A percentile compares a stretch with the other conserved stretches of the same genome.
Evolutionary conservation across 2,329 filamentous ascomycete genomes (phyloP).

Genomic region (Trichoderma atrobrunneum): DNA sequence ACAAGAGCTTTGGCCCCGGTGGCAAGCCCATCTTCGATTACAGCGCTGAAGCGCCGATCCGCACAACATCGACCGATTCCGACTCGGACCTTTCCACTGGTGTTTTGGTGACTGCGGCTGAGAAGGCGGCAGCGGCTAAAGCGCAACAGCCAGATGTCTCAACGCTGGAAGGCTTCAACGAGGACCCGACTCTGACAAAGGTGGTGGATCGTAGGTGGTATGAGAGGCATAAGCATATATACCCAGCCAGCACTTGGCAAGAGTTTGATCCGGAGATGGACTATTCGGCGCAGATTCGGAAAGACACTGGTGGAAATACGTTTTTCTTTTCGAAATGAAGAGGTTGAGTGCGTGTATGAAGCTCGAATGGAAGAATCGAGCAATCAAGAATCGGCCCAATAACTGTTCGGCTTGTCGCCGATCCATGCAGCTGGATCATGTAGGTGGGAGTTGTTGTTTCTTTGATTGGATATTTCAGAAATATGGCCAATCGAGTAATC

Average conservation of each 20-base stretch:
- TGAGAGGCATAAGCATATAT: slow-evolving; percentile 97
- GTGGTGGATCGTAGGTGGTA: slow-evolving; percentile 97
- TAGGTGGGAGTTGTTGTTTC: neutral
- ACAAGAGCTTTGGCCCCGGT: slow-evolving; percentile 73
- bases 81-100: slow-evolving; percentile 18
- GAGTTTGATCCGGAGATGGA: slow-evolving; percentile 90
- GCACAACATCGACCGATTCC: slow-evolving; percentile 28
- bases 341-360: neutral
- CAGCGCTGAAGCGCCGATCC: slow-evolving; percentile 46
- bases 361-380: neutral
- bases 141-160: slow-evolving; percentile 46
- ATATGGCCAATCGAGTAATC: slow-evolving; percentile 28
- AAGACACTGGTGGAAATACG: slow-evolving; percentile 84
- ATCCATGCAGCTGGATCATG: neutral
- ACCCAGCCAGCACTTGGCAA: slow-evolving; percentile 92
- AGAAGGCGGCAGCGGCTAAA: slow-evolving; percentile 37
- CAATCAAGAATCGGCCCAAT: neutral
- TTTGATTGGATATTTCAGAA: neutral
- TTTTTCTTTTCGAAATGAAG: slow-evolving; percentile 72
- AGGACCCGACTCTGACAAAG: slow-evolving; percentile 81
- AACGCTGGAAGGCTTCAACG: slow-evolving; percentile 68
- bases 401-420: neutral
- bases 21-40: slow-evolving; percentile 77
- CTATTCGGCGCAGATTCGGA: slow-evolving; percentile 72
- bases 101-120: slow-evolving; percentile 33